Conservation (phyloP, 1,139 yeast genomes). For the Kodamaea suecica region DNA sequence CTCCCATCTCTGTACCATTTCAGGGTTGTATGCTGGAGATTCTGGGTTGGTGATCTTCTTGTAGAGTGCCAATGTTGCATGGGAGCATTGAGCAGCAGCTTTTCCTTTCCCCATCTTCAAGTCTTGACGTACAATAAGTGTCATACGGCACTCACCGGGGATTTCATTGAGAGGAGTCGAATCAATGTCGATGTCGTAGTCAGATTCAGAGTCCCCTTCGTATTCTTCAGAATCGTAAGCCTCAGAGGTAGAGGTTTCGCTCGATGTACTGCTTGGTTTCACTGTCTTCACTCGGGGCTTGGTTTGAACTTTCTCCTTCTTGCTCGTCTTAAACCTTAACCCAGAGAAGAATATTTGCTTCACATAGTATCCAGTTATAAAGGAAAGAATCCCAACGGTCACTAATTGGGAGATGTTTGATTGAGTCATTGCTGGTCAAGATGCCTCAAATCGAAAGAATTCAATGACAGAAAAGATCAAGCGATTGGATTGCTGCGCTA, state of each 20-base stretch:
- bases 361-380: slow-evolving; percentile 26
- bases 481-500: too few species aligned
- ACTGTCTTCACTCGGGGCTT: not conserved
- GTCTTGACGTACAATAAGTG: slow-evolving; percentile 83
- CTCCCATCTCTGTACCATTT: slow-evolving; percentile 75
- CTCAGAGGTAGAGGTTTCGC: slow-evolving; percentile 3
- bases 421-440: too few species aligned
- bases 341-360: slow-evolving; percentile 12
- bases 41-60: slow-evolving; percentile 59
- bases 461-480: too few species aligned
- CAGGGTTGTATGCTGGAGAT: slow-evolving; percentile 55
- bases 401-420: slow-evolving; percentile 14
- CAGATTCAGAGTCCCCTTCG: slow-evolving; percentile 26
- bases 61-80: slow-evolving; percentile 92
- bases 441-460: too few species aligned
- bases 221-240: slow-evolving; percentile 39
- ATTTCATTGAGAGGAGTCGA: slow-evolving; percentile 56
- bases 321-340: too few species aligned
- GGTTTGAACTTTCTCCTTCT: not conserved
- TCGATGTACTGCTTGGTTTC: not conserved
- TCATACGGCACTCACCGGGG: slow-evolving; percentile 85
- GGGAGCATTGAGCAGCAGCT: slow-evolving; percentile 96
- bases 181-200: slow-evolving; percentile 53
- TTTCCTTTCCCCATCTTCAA: slow-evolving; percentile 93
- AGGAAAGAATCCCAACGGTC: slow-evolving; percentile 23